Evolutionary conservation across 805 yeast genomes (phyloP).

Genomic region (Zygoascus flipseniorum): DNA sequence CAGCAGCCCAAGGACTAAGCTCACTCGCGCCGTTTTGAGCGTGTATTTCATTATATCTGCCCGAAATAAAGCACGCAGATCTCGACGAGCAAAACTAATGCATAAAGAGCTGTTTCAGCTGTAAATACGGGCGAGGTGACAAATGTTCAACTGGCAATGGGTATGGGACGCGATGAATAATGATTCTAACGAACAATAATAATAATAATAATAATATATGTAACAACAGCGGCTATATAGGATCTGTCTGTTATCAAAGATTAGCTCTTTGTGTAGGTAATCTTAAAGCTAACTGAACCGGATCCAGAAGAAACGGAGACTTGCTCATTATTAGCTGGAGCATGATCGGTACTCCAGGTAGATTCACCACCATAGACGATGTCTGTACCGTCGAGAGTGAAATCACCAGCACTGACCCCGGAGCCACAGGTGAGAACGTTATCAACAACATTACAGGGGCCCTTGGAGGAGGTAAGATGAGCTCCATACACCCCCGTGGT

Average conservation of each 20-base stretch:
- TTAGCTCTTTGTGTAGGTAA: neutral
- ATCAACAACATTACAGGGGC: conserved; percentile 48
- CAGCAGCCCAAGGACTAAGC: neutral
- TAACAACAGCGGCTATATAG: neutral
- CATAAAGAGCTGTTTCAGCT: conserved; percentile 1
- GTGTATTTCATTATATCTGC: neutral
- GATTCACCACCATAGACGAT: conserved; percentile 55
- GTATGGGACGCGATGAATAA: neutral
- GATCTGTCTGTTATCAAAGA: neutral
- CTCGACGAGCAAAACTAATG: neutral
- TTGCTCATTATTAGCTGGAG: conserved; percentile 40
- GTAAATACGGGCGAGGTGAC: neutral
- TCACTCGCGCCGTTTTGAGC: neutral
- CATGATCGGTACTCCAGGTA: conserved; percentile 48
- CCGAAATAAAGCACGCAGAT: neutral
- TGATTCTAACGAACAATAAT: neutral
- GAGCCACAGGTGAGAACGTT: conserved; percentile 30
- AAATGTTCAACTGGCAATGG: neutral
- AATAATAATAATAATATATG: neutral
- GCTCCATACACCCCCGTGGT: conserved; percentile 65
- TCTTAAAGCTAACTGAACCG: conserved; percentile 5
- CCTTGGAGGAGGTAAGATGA: conserved; percentile 58
- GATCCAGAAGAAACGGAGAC: conserved; percentile 40
- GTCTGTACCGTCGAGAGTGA: conserved; percentile 40
- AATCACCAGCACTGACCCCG: conserved; percentile 42